Percentiles rank a stretch among this genome's conserved stretches.
Conservation (phyloP, 2,329 filamentous ascomycete genomes). For the Xylariales sp. region DNA sequence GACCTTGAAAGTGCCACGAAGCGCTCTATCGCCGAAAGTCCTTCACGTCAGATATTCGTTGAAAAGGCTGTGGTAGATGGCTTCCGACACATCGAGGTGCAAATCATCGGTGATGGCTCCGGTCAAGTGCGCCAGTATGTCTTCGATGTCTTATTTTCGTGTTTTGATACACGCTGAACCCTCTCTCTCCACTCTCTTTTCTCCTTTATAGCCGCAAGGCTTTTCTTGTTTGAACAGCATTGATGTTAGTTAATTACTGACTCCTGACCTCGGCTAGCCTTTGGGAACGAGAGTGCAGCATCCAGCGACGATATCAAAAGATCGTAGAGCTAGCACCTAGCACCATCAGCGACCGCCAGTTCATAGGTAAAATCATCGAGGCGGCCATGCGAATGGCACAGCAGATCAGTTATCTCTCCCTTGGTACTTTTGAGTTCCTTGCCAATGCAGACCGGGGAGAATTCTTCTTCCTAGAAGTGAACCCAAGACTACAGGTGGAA, state of each 20-base stretch:
- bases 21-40: constrained; percentile 67
- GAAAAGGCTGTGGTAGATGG: constrained; percentile 69
- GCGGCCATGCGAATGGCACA: constrained; percentile 64
- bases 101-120: constrained; percentile 70
- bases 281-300: constrained; percentile 74
- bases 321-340: constrained; percentile 68
- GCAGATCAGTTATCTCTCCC: constrained; percentile 52
- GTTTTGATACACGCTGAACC: background rate
- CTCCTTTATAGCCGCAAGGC: no score
- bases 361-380: constrained; percentile 62
- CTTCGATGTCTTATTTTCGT: background rate
- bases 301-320: constrained; percentile 76
- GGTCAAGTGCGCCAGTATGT: constrained; percentile 64
- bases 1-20: constrained; percentile 60
- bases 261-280: constrained; percentile 49
- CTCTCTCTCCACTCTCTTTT: no score
- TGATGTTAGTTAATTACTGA: background rate
- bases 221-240: background rate
- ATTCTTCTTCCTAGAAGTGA: constrained; percentile 68
- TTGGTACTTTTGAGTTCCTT: constrained; percentile 64
- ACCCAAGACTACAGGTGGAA: constrained; percentile 77
- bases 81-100: constrained; percentile 64
- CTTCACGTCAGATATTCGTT: constrained; percentile 66
- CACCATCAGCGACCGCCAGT: constrained; percentile 56
- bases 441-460: constrained; percentile 71